A percentile compares a stretch with the other conserved stretches of the same genome.
These are phyloP conservation scores for Sonneratia caseolaris DNA, from an alignment of 345 rosid species.

Conservation along the genomic window DNA sequence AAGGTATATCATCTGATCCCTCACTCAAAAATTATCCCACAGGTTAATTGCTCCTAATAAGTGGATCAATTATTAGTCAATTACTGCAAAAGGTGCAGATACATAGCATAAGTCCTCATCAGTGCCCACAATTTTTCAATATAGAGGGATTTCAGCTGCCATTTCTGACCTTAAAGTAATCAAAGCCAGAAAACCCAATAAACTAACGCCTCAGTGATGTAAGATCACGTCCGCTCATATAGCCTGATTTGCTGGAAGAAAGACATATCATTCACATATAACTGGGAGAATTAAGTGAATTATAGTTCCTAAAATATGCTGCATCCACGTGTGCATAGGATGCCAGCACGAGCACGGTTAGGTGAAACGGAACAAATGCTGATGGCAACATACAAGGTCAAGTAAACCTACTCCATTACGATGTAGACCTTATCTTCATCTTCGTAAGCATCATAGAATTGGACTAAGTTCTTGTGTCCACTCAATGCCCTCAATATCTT, in stretches of 20 bases:
- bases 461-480: constrained; percentile 72
- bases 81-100: background rate
- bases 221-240: background rate
- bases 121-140: background rate
- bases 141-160: background rate
- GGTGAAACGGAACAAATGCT: background rate
- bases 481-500: constrained; percentile 71
- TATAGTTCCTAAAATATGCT: background rate
- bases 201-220: background rate
- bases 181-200: background rate
- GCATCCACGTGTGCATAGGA: background rate
- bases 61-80: background rate
- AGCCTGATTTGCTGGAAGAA: background rate
- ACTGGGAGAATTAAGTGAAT: background rate
- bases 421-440: constrained; percentile 79
- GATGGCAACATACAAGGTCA: background rate
- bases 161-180: background rate
- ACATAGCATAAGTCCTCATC: background rate
- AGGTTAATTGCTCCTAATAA: background rate
- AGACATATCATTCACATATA: background rate
- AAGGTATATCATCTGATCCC: background rate
- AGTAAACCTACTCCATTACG: constrained; percentile 35
- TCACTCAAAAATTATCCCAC: background rate
- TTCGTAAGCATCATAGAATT: constrained; percentile 85
- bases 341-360: background rate